A percentile compares a stretch with the other conserved stretches of the same genome.
phyloP scores from a whole-genome alignment of 225 moss, liverwort and hornwort genomes.

The Antitrichia curtipendula region DNA sequence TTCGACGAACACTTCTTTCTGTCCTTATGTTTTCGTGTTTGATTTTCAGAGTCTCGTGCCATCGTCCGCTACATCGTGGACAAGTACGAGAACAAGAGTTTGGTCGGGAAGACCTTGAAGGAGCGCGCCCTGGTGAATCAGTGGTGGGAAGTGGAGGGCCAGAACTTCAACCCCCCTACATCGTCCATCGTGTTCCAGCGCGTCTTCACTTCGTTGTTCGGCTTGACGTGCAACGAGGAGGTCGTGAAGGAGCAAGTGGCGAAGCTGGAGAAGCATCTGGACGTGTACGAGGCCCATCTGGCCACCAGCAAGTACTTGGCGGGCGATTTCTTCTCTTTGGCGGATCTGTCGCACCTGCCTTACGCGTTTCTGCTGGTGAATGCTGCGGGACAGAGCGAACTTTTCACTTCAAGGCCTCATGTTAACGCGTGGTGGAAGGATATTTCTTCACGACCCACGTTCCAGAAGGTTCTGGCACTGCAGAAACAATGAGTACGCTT shows the following conservation, averaged over 20 bases:
- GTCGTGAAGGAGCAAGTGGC: not conserved
- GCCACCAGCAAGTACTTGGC: constrained; percentile 11
- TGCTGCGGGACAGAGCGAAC: not conserved
- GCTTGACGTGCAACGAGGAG: not conserved
- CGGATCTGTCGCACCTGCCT: constrained; percentile 15
- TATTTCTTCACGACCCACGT: constrained; percentile 1
- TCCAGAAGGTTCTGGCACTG: constrained; percentile 5
- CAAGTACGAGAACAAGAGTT: not conserved
- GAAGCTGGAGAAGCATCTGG: constrained; percentile 8
- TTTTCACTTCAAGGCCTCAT: constrained; percentile 5
- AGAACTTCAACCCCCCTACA: not conserved
- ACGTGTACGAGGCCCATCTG: constrained; percentile 16
- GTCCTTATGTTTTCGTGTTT: not conserved
- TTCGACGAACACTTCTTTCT: no score
- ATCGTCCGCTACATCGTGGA: constrained; percentile 6
- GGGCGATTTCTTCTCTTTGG: constrained; percentile 11
- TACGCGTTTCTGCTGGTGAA: not conserved
- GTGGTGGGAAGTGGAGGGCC: constrained; percentile 29
- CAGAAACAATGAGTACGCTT: not conserved
- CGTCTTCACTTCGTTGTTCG: not conserved
- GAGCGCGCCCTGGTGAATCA: constrained; percentile 14
- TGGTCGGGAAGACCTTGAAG: not conserved
- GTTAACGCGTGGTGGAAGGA: constrained; percentile 5
- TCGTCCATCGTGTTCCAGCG: not conserved
- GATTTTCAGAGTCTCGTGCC: constrained; percentile 5